A percentile compares a stretch with the other conserved stretches of the same genome.
Conservation (phyloP, 257 asterid species). For the Nicotiana tabacum region DNA sequence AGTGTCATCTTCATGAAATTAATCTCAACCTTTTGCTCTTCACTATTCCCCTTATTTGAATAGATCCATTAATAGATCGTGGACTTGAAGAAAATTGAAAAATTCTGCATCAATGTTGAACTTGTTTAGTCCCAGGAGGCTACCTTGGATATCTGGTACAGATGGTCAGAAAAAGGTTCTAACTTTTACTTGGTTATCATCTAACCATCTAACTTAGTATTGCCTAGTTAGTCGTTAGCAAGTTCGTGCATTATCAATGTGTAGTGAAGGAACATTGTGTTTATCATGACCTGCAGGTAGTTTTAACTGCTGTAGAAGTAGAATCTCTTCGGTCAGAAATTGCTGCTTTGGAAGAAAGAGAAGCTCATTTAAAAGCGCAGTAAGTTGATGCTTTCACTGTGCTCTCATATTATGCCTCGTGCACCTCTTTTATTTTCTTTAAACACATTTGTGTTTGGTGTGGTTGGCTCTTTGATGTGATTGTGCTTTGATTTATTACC, state of each 20-base stretch:
- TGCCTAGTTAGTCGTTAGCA: constrained; percentile 13
- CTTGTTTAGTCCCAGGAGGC: constrained; percentile 61
- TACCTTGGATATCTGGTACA: constrained; percentile 66
- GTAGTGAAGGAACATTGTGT: neutral
- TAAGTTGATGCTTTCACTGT: constrained; percentile 20
- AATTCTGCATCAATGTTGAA: constrained; percentile 65
- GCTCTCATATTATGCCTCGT: constrained; percentile 2
- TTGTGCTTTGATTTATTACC: neutral
- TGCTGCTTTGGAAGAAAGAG: constrained; percentile 72
- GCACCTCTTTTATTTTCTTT: neutral
- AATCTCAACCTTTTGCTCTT: constrained; percentile 8
- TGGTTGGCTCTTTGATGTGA: neutral
- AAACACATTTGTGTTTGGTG: neutral
- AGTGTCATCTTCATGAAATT: constrained; percentile 10
- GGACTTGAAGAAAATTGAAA: constrained; percentile 41
- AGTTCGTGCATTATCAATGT: neutral
- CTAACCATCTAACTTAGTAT: constrained; percentile 4
- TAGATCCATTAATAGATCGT: constrained; percentile 39
- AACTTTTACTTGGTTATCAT: neutral
- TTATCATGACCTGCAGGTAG: constrained; percentile 44
- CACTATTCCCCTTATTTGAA: constrained; percentile 21
- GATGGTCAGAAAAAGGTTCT: constrained; percentile 77
- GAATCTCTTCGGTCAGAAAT: constrained; percentile 95
- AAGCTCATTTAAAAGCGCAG: constrained; percentile 88
- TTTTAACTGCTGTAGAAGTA: constrained; percentile 75